phyloP scores from a whole-genome alignment of 2,329 filamentous ascomycete genomes.

The Elsinoe necatrix region DNA sequence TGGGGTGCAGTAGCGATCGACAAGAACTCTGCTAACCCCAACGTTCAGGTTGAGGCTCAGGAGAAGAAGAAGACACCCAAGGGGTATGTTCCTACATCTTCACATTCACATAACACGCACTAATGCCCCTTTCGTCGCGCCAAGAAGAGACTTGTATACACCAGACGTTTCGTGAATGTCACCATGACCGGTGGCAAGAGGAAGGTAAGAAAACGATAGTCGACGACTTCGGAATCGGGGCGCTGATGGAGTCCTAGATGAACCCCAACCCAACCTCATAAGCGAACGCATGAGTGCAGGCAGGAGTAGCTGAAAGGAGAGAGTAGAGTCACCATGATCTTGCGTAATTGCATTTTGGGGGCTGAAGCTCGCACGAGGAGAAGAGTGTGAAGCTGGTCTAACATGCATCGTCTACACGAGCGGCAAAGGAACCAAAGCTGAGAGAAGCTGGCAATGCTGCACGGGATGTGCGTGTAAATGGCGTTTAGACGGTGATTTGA shows the following conservation, averaged over 20 bases:
- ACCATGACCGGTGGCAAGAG: conserved; percentile 96
- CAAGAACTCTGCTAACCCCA: conserved; percentile 25
- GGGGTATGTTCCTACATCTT: conserved; percentile 41
- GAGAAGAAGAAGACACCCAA: conserved; percentile 97
- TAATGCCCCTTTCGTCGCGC: conserved; percentile 49
- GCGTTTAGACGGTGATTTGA: conserved; percentile 15
- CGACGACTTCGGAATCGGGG: conserved; percentile 28
- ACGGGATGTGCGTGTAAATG: conserved; percentile 15
- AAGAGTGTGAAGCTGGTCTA: conserved; percentile 14
- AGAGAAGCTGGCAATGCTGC: conserved; percentile 16
- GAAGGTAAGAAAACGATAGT: conserved; percentile 57
- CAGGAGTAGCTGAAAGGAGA: neutral
- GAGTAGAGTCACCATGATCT: neutral
- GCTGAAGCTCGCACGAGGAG: conserved; percentile 12
- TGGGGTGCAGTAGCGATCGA: no score
- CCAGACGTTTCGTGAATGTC: conserved; percentile 96
- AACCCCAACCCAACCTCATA: conserved; percentile 77
- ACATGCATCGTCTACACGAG: conserved; percentile 7
- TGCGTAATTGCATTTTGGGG: conserved; percentile 11
- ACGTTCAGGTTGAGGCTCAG: conserved; percentile 60
- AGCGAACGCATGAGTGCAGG: conserved; percentile 12
- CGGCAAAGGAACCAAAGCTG: conserved; percentile 15
- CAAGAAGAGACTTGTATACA: conserved; percentile 95
- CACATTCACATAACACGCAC: neutral
- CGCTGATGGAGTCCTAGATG: conserved; percentile 48